Evolutionary conservation across 768 basidiomycete species (phyloP), one percentile per base, ranked within the genome.

Genomic region (Boletus coccyginus): DNA sequence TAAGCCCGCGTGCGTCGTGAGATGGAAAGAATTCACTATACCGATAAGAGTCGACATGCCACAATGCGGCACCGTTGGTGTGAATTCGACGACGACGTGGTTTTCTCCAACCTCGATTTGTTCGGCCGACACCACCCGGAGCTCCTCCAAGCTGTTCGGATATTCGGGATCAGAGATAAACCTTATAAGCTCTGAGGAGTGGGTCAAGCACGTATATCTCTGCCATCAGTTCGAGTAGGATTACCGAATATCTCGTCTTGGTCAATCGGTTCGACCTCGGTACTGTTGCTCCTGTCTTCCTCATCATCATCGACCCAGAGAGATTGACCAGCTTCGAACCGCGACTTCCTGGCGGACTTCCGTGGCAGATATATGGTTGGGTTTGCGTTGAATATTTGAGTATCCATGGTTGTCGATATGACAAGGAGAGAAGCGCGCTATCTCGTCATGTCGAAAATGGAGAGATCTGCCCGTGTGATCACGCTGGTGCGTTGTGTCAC

Each of bases 31-130:
- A 13, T 19, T n/a, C 0, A 39, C 21, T 7, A 36, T 62, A 90
- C 95, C 96, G 54, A 99, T 98, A 50, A 98, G 76, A 3, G 95
- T 98, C 11, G 94, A 95, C 92, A 94, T 94, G 47, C 94, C 94
- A 60, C 96, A 98, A 66, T 98, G 95, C 11, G 97, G 96, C 16
- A 97, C 92, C 0, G 97, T 98, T 5, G 97, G 96, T 7, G 97
- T 98, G 67, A 98, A 95, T 67, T 96, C 94, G 60, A 99, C 87
- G 36, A 82, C 77, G 50, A 99, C 78, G 50, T 80, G 80, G 59
- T 94, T 89, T n/a, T 73, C 66, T 35, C 65, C 72, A 39, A 88
- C 74, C 13, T 75, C 73, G 55, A 98, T 87, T 66, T 98, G 95
- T 11, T 92, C 86, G 7, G 86, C 84, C 46, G 93, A 96, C 41